These are phyloP conservation scores for Holtermanniella nyarrowii DNA, from an alignment of 768 basidiomycete genomes.

Conservation along the genomic window DNA sequence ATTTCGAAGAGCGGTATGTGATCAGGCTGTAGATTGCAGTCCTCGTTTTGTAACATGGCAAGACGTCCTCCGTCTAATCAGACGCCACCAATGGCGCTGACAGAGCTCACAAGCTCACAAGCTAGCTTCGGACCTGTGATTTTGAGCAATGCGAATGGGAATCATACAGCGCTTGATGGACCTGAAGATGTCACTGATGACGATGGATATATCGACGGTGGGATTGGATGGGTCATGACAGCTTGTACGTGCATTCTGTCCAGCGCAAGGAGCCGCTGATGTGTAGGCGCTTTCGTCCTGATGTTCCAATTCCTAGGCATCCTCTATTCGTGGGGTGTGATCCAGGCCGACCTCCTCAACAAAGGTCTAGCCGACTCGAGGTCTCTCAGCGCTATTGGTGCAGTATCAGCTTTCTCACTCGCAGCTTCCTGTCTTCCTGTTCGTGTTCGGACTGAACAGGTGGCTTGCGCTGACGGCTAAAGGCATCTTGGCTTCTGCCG, in stretches of 20 bases:
- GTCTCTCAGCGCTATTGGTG: constrained; percentile 10
- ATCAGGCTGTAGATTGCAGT: too few species aligned
- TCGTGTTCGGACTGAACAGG: neutral
- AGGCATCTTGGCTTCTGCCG: constrained; percentile 10
- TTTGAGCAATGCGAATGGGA: constrained; percentile 21
- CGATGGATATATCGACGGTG: constrained; percentile 15
- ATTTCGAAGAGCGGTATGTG: too few species aligned
- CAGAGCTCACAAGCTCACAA: too few species aligned
- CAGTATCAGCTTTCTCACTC: constrained; percentile 7
- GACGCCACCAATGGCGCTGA: too few species aligned
- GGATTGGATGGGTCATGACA: constrained; percentile 14
- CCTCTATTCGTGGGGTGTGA: constrained; percentile 17
- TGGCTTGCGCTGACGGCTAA: neutral
- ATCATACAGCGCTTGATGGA: constrained; percentile 30
- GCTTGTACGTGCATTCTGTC: neutral
- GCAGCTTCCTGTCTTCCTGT: constrained; percentile 10
- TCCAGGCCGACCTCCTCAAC: constrained; percentile 10
- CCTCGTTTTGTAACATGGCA: too few species aligned
- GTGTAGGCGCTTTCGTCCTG: constrained; percentile 8
- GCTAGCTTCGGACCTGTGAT: constrained; percentile 33
- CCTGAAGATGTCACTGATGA: constrained; percentile 22
- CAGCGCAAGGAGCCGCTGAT: neutral
- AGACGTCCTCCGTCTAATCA: too few species aligned
- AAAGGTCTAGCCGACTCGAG: constrained; percentile 5
- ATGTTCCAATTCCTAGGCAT: constrained; percentile 11